Evolutionary conservation across 441 rosid species (phyloP).

Genomic region (Daphne laureola): DNA sequence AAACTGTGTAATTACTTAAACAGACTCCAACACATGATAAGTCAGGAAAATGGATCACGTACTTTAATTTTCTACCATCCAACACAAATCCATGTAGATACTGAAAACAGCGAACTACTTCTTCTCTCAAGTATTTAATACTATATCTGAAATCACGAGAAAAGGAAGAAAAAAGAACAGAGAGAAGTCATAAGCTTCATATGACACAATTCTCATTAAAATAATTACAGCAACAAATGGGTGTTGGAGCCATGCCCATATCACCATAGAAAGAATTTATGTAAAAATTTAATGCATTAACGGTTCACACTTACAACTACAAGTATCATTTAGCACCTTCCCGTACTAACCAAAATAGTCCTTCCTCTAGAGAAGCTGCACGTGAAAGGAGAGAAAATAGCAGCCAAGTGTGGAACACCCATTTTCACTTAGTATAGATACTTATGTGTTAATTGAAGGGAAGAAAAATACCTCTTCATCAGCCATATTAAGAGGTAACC

Average conservation of each 20-base stretch:
- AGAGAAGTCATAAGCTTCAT: not conserved
- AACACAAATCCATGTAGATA: constrained; percentile 74
- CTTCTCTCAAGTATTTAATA: constrained; percentile 68
- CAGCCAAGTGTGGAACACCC: constrained; percentile 4
- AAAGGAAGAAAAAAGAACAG: not conserved
- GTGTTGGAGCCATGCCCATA: too few species aligned
- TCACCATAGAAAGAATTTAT: not conserved
- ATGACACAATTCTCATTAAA: not conserved
- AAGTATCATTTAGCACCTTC: constrained; percentile 55
- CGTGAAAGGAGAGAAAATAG: constrained; percentile 10
- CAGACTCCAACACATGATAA: not conserved
- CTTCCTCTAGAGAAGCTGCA: constrained; percentile 46
- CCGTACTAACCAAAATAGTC: constrained; percentile 69
- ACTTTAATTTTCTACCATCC: constrained; percentile 75
- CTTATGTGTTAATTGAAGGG: not conserved
- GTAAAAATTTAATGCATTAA: not conserved
- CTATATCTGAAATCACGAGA: constrained; percentile 38
- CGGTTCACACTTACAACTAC: constrained; percentile 55
- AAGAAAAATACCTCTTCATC: constrained; percentile 42
- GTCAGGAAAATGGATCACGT: constrained; percentile 16
- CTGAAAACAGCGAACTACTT: constrained; percentile 79
- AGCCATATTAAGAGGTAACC: constrained; percentile 51
- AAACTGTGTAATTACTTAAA: too few species aligned
- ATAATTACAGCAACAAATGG: too few species aligned
- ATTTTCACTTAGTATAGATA: not conserved